phyloP scores from a whole-genome alignment of 129 eudicot species.

The Logfia minima region DNA sequence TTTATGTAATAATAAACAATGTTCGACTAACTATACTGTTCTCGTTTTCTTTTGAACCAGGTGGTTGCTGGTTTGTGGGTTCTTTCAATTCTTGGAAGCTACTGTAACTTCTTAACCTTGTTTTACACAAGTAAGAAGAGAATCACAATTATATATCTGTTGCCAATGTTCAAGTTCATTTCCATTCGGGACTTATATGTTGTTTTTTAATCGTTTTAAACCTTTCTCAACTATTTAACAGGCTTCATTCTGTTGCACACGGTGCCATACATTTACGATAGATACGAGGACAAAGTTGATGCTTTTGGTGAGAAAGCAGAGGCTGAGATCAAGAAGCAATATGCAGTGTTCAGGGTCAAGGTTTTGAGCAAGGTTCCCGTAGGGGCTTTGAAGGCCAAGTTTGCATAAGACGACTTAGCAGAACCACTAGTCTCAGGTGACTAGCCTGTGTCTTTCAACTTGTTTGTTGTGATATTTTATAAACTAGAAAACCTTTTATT shows the following conservation, averaged over 20 bases:
- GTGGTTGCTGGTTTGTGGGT: conserved; percentile 83
- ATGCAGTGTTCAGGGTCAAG: conserved; percentile 65
- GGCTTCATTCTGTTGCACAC: conserved; percentile 72
- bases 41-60: conserved; percentile 30
- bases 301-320: conserved; percentile 75
- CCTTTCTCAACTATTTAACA: conserved; percentile 14
- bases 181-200: not conserved
- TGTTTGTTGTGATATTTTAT: conserved; percentile 42
- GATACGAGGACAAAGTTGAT: conserved; percentile 78
- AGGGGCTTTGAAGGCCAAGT: conserved; percentile 62
- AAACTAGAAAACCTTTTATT: conserved; percentile 25
- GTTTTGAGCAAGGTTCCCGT: conserved; percentile 81
- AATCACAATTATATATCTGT: not conserved
- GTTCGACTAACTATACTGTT: not conserved
- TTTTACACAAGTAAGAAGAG: conserved; percentile 61
- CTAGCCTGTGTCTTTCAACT: conserved; percentile 19
- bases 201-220: not conserved
- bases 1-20: not conserved
- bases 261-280: conserved; percentile 76
- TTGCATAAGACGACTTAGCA: conserved; percentile 23
- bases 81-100: conserved; percentile 61
- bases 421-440: conserved; percentile 4
- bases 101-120: conserved; percentile 66
- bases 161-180: not conserved
- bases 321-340: conserved; percentile 77